These are phyloP conservation scores for Naematelia aurantialba DNA, from an alignment of 768 basidiomycete species.

Conservation along the genomic window DNA sequence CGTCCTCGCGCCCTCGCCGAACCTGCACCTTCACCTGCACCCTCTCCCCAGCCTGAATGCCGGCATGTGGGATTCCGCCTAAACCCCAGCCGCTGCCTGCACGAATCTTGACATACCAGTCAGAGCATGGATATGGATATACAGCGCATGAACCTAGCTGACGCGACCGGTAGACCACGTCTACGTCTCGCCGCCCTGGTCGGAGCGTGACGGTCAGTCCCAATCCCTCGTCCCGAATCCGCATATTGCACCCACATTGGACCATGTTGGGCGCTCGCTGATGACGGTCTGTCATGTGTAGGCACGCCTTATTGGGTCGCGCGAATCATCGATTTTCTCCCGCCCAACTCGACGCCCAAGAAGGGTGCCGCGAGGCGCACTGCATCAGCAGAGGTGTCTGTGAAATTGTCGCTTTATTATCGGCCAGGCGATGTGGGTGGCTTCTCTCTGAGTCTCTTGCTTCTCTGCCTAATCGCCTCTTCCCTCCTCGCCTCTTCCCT, in stretches of 20 bases:
- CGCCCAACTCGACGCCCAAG: constrained; percentile 62
- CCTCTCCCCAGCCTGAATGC: not conserved
- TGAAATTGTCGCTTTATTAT: constrained; percentile 93
- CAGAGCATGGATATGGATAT: not conserved
- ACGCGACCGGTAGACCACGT: constrained; percentile 71
- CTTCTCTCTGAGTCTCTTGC: not conserved
- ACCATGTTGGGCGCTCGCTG: not conserved
- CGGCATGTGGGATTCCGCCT: not conserved
- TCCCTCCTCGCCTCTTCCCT: not conserved
- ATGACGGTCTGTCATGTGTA: constrained; percentile 11
- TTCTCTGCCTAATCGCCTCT: not conserved
- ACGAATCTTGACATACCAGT: not conserved
- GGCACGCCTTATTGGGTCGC: constrained; percentile 87
- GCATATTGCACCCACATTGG: not conserved
- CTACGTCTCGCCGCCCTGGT: constrained; percentile 92
- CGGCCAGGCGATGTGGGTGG: constrained; percentile 71
- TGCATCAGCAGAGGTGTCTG: constrained; percentile 54
- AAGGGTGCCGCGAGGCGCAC: constrained; percentile 24
- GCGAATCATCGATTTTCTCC: constrained; percentile 93
- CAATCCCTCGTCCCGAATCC: not conserved
- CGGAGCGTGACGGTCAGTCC: constrained; percentile 68
- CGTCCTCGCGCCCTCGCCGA: not conserved
- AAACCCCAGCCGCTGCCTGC: not conserved
- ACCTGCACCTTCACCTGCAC: not conserved
- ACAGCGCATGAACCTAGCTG: not conserved